Percentiles rank a stretch among this genome's conserved stretches.
Evolutionary conservation across 805 yeast genomes (phyloP).

Genomic region (Ogataea paradorogensis): DNA sequence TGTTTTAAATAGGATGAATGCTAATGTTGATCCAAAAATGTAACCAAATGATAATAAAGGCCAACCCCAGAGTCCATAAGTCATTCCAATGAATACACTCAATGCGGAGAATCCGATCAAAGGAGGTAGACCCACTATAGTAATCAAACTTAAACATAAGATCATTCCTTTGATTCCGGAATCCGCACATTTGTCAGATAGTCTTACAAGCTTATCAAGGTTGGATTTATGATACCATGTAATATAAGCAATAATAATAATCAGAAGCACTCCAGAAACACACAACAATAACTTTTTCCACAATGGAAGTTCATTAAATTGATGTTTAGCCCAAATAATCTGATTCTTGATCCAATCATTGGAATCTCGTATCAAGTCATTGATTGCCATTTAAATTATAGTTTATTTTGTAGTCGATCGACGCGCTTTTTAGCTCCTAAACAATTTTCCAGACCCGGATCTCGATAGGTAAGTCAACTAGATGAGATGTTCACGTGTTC

Average conservation of each 20-base stretch:
- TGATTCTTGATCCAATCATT: neutral
- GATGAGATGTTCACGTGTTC: conserved; percentile 1
- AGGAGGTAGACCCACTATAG: conserved; percentile 85
- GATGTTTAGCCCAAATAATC: neutral
- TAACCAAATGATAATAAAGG: conserved; percentile 66
- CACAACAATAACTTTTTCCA: conserved; percentile 9
- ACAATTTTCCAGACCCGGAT: conserved; percentile 4
- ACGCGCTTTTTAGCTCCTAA: conserved; percentile 1
- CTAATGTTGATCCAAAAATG: conserved; percentile 66
- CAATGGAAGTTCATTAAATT: conserved; percentile 3
- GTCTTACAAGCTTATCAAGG: conserved; percentile 36
- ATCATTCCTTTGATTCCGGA: conserved; percentile 29
- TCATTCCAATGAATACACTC: conserved; percentile 69
- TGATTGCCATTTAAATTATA: neutral
- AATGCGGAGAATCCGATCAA: conserved; percentile 75
- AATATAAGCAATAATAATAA: too few relatives aligned
- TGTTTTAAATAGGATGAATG: conserved; percentile 67
- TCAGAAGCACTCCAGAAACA: neutral
- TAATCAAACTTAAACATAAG: conserved; percentile 50
- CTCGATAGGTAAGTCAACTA: neutral
- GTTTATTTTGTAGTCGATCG: conserved; percentile 6
- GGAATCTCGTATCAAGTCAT: neutral
- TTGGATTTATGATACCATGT: conserved; percentile 33
- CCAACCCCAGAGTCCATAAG: conserved; percentile 88
- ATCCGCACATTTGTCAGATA: conserved; percentile 44